A percentile compares a stretch with the other conserved stretches of the same genome.
phyloP scores from a whole-genome alignment of 116 monocot genomes.

The Phalaenopsis hybrid region DNA sequence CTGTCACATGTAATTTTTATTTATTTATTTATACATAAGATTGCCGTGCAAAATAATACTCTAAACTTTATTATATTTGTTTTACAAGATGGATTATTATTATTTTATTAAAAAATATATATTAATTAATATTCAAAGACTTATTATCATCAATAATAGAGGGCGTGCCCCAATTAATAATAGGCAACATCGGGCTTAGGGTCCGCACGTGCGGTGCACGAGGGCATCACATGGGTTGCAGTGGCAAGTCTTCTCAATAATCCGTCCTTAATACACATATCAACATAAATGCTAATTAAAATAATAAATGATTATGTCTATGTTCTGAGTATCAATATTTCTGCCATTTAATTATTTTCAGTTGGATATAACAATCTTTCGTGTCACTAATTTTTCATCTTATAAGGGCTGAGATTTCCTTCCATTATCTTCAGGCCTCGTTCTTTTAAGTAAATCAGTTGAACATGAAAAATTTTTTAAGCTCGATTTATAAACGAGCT shows the following conservation, averaged over 20 bases:
- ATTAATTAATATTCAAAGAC: background rate
- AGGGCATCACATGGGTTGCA: background rate
- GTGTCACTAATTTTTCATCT: too few relatives aligned
- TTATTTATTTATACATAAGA: too few relatives aligned
- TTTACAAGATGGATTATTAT: background rate
- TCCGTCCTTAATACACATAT: background rate
- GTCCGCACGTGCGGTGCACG: background rate
- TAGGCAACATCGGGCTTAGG: background rate
- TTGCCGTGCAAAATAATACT: too few relatives aligned
- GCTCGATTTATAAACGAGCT: too few relatives aligned
- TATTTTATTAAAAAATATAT: background rate
- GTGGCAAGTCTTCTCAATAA: background rate
- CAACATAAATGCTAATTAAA: background rate
- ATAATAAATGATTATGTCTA: background rate
- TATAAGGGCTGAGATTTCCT: too few relatives aligned
- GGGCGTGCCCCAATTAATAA: slow-evolving; percentile 1
- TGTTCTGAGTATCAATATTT: background rate
- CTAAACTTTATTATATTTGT: too few relatives aligned
- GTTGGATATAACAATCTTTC: background rate
- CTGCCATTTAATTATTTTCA: background rate
- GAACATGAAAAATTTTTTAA: too few relatives aligned
- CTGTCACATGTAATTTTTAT: too few relatives aligned
- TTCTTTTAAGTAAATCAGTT: too few relatives aligned
- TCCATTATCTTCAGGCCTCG: too few relatives aligned
- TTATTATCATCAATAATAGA: background rate